Conservation (phyloP, 164 flowering plant genomes). For the Malania oleifera region DNA sequence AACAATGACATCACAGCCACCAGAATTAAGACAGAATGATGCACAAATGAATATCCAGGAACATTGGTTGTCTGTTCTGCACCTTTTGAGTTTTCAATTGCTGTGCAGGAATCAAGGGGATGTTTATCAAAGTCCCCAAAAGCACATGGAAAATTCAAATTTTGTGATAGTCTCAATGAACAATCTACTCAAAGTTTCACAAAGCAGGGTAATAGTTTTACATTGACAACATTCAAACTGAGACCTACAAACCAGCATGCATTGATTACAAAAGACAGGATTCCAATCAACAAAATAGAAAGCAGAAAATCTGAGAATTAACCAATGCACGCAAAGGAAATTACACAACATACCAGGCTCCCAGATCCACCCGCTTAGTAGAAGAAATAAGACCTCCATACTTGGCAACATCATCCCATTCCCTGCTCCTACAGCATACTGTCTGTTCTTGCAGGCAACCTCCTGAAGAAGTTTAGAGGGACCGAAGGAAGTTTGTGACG, state of each 20-base stretch:
- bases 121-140: too few relatives aligned
- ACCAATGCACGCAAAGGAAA: background rate
- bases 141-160: too few relatives aligned
- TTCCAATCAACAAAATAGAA: background rate
- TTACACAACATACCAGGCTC: constrained; percentile 1
- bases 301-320: background rate
- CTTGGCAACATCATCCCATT: background rate
- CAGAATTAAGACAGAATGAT: too few relatives aligned
- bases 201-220: background rate
- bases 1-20: too few relatives aligned
- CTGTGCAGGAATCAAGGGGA: too few relatives aligned
- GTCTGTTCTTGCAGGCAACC: constrained; percentile 7
- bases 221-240: background rate
- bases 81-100: too few relatives aligned
- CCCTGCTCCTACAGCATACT: background rate
- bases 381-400: background rate
- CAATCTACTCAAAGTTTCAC: background rate
- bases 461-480: constrained; percentile 5
- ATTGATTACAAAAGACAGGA: background rate
- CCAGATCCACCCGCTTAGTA: background rate
- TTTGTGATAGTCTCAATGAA: too few relatives aligned
- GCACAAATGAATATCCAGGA: too few relatives aligned
- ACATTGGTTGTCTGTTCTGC: too few relatives aligned
- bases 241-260: background rate
- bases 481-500: constrained; percentile 8